A percentile compares a stretch with the other conserved stretches of the same genome.
These are phyloP conservation scores for Fusarium pseudonygamai DNA, from an alignment of 2,329 filamentous ascomycete genomes.

Conservation along the genomic window DNA sequence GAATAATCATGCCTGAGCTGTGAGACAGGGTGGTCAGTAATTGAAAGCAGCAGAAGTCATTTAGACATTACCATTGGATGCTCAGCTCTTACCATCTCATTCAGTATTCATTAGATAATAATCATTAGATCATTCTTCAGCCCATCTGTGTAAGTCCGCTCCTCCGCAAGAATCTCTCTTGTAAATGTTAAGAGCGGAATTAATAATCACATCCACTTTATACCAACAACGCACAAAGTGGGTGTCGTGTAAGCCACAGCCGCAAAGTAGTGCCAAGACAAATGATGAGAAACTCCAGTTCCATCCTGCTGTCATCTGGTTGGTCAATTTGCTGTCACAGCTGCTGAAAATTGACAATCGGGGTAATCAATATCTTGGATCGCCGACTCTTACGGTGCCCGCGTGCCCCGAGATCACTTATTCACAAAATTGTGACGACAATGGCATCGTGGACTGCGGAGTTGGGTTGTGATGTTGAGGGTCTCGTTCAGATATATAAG, in stretches of 20 bases:
- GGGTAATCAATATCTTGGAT: constrained; percentile 18
- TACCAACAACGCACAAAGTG: constrained; percentile 1
- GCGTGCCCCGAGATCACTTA: constrained; percentile 22
- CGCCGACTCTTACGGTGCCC: constrained; percentile 16
- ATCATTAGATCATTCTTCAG: neutral
- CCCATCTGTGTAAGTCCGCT: constrained; percentile 36
- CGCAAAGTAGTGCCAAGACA: neutral
- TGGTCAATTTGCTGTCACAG: neutral
- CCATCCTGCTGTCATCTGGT: neutral
- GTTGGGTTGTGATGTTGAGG: constrained; percentile 1
- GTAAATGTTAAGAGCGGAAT: constrained; percentile 22
- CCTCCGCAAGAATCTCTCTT: constrained; percentile 21
- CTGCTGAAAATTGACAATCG: constrained; percentile 10
- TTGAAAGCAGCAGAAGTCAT: neutral
- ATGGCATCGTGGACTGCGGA: constrained; percentile 12
- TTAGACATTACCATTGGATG: neutral
- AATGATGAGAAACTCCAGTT: constrained; percentile 33
- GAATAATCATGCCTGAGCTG: neutral
- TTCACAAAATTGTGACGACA: neutral
- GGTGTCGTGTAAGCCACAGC: constrained; percentile 32
- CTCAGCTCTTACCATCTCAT: neutral
- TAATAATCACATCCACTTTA: constrained; percentile 34
- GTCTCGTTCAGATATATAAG: constrained; percentile 27
- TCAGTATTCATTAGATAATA: neutral
- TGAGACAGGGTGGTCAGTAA: neutral